phyloP scores from a whole-genome alignment of 352 stramenopile genomes.

The Thalassiosira exigua region DNA sequence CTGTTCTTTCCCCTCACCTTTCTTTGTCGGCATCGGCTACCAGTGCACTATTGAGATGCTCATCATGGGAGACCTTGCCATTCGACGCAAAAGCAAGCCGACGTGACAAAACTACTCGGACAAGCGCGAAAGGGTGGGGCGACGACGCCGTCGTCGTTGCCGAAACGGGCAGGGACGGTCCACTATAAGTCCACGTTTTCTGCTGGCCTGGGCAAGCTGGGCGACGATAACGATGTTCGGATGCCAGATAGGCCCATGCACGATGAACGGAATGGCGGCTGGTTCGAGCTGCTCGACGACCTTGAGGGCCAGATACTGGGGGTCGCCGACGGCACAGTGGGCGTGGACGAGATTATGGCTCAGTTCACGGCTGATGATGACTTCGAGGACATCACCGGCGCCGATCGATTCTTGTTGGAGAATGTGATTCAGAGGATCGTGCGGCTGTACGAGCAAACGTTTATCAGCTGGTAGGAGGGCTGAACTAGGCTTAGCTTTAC shows the following conservation, averaged over 20 bases:
- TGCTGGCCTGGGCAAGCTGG: constrained; percentile 35
- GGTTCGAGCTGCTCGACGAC: constrained; percentile 78
- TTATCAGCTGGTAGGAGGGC: constrained; percentile 85
- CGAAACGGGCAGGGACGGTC: constrained; percentile 56
- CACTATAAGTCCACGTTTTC: constrained; percentile 75
- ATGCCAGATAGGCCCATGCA: constrained; percentile 81
- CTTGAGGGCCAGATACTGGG: constrained; percentile 78
- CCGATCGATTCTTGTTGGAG: constrained; percentile 67
- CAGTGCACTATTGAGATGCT: no score
- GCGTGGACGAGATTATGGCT: constrained; percentile 77
- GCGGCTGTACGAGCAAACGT: constrained; percentile 75
- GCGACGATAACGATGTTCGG: constrained; percentile 57
- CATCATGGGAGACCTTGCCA: no score
- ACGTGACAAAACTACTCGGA: no score
- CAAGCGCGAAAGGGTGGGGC: no score
- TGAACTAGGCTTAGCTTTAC: no score
- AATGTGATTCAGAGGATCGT: constrained; percentile 75
- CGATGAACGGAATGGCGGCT: constrained; percentile 63
- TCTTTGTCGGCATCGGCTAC: no score
- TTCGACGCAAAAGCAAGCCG: no score
- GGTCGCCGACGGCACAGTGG: constrained; percentile 71
- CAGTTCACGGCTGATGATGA: no score
- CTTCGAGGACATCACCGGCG: constrained; percentile 59
- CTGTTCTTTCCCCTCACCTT: no score
- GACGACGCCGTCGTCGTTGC: constrained; percentile 58